Evolutionary conservation across 106 monocot genomes (phyloP), one percentile per base, ranked within the genome.

Genomic region (Gastrodia elata): DNA sequence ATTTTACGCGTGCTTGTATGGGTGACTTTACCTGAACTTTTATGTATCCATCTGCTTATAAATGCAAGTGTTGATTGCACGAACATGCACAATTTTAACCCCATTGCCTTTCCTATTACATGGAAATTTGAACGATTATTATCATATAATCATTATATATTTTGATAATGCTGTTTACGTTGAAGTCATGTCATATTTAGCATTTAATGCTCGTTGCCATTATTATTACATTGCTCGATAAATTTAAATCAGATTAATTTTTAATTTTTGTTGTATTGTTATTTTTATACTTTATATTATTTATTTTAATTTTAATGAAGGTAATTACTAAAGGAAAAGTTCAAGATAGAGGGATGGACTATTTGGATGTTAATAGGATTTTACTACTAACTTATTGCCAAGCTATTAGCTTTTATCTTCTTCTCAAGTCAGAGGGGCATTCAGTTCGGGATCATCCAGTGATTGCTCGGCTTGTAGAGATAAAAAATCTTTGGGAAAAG

Each of bases 381-480:
- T 36, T 89, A 71, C 71, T 89, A 20, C 68, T 83, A 79, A 42
- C 73, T n/a, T 92, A 92, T 75, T 87, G 85, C 42, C 89, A 89
- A 84, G 83, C 89, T 55, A 89, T 95, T 80, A 74, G 44, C 40
- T 91, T 87, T 80, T 91, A 95, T 82, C 87, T 95, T 71, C 80
- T 95, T 59, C 80, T 91, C 43, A 91, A 89, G 79, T 78, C 94
- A 27, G 94, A 95, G 78, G 94, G 94, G 1, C 85, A 88, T 74
- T 59, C 89, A 48, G 84, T 95, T 73, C 84, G 82, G 14, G 94
- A 92, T 78, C 94, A 91, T 79, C 94, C 94, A 71, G 89, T 95
- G 16, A 82, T 89, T 75, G 81, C 78, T 77, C 89, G 80, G 16
- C 89, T 95, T 38, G 85, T 89, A 39, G 91, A 95, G 83, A 87